A percentile compares a stretch with the other conserved stretches of the same genome.
Conservation (phyloP, 2,329 filamentous ascomycete species). For the Rhexocercosporidium sp. region DNA sequence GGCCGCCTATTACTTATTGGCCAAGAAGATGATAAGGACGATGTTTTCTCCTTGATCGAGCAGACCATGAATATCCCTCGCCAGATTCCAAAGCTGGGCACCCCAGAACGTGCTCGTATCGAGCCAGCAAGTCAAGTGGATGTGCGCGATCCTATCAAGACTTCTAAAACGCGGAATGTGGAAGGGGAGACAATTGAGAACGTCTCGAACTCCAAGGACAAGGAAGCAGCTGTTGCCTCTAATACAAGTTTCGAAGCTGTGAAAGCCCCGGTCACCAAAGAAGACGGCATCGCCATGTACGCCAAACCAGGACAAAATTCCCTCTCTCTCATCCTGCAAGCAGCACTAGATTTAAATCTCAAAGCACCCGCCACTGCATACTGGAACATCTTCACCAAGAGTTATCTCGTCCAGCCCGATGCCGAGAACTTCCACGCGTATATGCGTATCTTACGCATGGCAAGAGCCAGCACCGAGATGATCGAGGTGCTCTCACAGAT, state of each 20-base stretch:
- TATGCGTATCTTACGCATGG: constrained; percentile 68
- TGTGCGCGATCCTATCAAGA: background rate
- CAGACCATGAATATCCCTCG: constrained; percentile 81
- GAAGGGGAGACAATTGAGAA: background rate
- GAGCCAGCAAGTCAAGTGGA: constrained; percentile 10
- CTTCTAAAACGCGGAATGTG: background rate
- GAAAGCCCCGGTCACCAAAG: constrained; percentile 8
- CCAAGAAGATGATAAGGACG: constrained; percentile 66
- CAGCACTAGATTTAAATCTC: constrained; percentile 64
- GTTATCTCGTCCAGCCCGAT: constrained; percentile 72
- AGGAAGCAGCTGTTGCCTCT: background rate
- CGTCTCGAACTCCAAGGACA: background rate
- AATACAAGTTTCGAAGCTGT: background rate
- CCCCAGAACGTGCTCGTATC: constrained; percentile 17
- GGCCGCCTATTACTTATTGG: constrained; percentile 75
- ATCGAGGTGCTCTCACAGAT: constrained; percentile 63
- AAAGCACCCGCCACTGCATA: constrained; percentile 72
- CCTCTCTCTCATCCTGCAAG: constrained; percentile 72
- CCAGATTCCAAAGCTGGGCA: constrained; percentile 36
- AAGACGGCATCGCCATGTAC: constrained; percentile 35
- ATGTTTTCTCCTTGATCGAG: constrained; percentile 76
- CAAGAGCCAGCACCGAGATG: constrained; percentile 67
- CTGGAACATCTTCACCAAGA: constrained; percentile 73
- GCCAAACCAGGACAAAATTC: constrained; percentile 58
- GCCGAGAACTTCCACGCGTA: constrained; percentile 70